A percentile compares a stretch with the other conserved stretches of the same genome.
phyloP scores from a whole-genome alignment of 2,329 filamentous ascomycete species.

The Pseudocercospora musae region DNA sequence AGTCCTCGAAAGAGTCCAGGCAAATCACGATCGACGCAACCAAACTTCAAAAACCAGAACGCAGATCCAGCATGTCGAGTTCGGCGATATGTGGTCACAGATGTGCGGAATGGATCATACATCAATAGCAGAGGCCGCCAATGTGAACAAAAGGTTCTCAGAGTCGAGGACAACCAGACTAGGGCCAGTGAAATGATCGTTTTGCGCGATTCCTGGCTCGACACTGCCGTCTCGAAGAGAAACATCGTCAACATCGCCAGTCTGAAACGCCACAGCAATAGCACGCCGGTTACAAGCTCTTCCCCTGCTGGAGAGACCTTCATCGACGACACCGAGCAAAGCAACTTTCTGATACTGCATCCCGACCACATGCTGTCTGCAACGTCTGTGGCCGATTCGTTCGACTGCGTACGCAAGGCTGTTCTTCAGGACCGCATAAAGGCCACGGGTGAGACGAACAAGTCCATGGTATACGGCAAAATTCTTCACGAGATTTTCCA shows the following conservation, averaged over 20 bases:
- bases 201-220: conserved; percentile 81
- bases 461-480: conserved; percentile 84
- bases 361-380: conserved; percentile 94
- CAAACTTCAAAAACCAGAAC: neutral
- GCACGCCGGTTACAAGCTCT: neutral
- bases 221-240: conserved; percentile 70
- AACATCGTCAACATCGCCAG: conserved; percentile 75
- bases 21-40: conserved; percentile 10
- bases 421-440: conserved; percentile 95
- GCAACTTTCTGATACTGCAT: conserved; percentile 75
- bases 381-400: conserved; percentile 94
- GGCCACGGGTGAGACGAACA: conserved; percentile 74
- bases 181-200: conserved; percentile 65
- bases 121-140: conserved; percentile 58
- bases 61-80: conserved; percentile 7
- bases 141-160: conserved; percentile 64
- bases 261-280: conserved; percentile 38
- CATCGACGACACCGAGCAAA: conserved; percentile 67
- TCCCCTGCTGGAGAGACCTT: conserved; percentile 64
- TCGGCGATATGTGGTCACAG: conserved; percentile 71
- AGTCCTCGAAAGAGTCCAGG: conserved; percentile 21
- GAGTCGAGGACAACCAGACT: conserved; percentile 75
- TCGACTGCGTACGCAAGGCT: conserved; percentile 83
- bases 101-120: conserved; percentile 68
- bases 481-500: conserved; percentile 96